Evolutionary conservation across 345 rosid genomes (phyloP).

Genomic region (Toxicodendron radicans): DNA sequence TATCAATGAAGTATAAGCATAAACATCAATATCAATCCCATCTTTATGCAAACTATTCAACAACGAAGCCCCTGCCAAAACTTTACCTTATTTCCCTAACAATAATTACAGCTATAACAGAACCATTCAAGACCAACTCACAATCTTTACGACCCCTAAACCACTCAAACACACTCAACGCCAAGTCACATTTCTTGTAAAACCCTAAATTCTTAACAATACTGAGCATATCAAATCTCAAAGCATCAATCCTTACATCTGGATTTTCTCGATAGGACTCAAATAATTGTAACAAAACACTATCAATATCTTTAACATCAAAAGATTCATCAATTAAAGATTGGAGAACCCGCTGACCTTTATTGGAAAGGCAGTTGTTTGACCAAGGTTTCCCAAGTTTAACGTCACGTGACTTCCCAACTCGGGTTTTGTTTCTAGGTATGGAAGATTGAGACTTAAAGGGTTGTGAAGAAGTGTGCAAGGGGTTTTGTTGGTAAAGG

Average conservation of each 20-base stretch:
- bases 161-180: too few relatives aligned
- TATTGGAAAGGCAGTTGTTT: slow-evolving; percentile 54
- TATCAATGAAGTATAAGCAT: too few relatives aligned
- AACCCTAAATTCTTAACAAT: slow-evolving; percentile 77
- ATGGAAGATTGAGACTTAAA: slow-evolving; percentile 16
- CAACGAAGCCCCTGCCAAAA: slow-evolving; percentile 60
- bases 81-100: slow-evolving; percentile 66
- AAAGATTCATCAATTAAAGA: slow-evolving; percentile 55
- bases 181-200: too few relatives aligned
- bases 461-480: too few relatives aligned
- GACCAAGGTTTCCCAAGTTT: slow-evolving; percentile 86
- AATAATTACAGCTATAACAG: slow-evolving; percentile 65
- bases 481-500: slow-evolving; percentile 32
- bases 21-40: too few relatives aligned
- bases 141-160: slow-evolving; percentile 48
- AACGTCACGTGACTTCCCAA: slow-evolving; percentile 62
- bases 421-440: slow-evolving; percentile 48
- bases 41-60: too few relatives aligned
- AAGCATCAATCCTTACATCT: slow-evolving; percentile 16
- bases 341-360: slow-evolving; percentile 60
- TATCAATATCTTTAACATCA: too few relatives aligned
- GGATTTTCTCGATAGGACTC: slow-evolving; percentile 38
- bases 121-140: slow-evolving; percentile 41
- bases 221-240: slow-evolving; percentile 55
- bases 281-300: slow-evolving; percentile 42